Evolutionary conservation across 2,329 filamentous ascomycete species (phyloP), one percentile per base, ranked within the genome.

Genomic region (Fusarium denticulatum): DNA sequence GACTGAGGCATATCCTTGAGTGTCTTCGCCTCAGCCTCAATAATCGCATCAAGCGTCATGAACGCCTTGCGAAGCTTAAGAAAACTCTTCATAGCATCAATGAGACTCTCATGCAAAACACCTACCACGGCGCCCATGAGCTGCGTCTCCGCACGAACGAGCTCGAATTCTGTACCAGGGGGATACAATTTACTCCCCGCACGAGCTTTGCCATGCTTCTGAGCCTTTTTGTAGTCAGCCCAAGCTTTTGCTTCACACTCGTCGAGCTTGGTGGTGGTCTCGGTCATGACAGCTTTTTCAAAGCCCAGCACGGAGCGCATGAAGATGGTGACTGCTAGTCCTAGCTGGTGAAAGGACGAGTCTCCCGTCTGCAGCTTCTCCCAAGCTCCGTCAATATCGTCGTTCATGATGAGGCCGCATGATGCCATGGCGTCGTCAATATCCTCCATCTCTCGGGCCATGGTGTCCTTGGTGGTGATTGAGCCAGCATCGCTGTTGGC

Each of bases 31-130:
- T 97, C 95, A 39, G 92, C 89, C 68, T 93, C 88, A 79, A 95
- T 87, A 62, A 99, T 93, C 15, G 87, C 88, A 77, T 97, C 93
- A 7, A 99, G 86, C 0, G 94, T 92, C 43, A 94, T 85, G 78
- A 93, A 98, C 0, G 96, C 96, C 80, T 97, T 97, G 70, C 96
- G 88, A 76, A 98, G 83, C 82, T 96, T 97, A 80, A 97, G 97
- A 79, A 98, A 98, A 11, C 94, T 94, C 82, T 92, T 94, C 81
- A 98, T 89, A 22, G 91, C 94, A 81, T 98, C 96, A 0, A 95
- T 96, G 77, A 98, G 83, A 80, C 94, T 97, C 84, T 98, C 96
- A 74, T 97, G 97, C 76, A 98, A 85, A 22, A 98, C 94, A 1
- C 91, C 94, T 2, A 98, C 91, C 3, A 99, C 92, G 1, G 95